These are phyloP conservation scores for Boletus vinaceobasis DNA, from an alignment of 768 basidiomycete genomes.

Conservation along the genomic window DNA sequence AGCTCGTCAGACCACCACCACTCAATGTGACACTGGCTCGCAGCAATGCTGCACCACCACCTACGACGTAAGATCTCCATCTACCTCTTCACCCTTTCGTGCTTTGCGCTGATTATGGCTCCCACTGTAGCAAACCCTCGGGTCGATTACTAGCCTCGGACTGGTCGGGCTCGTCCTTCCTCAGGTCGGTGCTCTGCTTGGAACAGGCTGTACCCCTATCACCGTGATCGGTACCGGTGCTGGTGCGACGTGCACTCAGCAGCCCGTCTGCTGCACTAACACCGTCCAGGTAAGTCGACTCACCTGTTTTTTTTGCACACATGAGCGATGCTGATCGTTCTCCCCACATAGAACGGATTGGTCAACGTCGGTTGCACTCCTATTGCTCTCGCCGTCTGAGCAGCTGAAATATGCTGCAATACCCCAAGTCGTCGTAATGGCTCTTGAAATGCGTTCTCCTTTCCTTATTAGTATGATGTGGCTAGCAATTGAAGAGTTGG, in stretches of 20 bases:
- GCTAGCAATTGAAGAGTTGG: no score
- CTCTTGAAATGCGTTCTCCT: no score
- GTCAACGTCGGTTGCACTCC: constrained; percentile 10
- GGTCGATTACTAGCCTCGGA: background rate
- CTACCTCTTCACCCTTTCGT: no score
- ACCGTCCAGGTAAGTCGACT: no score
- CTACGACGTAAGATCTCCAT: background rate
- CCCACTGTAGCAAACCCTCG: background rate
- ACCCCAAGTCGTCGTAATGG: no score
- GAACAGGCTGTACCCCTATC: constrained; percentile 3
- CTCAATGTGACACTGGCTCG: no score
- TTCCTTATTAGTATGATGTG: no score
- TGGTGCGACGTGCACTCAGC: constrained; percentile 1
- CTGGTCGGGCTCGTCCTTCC: background rate
- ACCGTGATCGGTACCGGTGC: background rate
- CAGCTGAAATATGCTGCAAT: background rate
- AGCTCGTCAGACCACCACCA: no score
- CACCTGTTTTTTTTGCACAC: no score
- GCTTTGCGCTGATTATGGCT: background rate
- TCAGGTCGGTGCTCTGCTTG: background rate
- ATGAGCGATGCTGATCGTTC: background rate
- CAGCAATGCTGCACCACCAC: background rate
- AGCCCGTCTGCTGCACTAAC: constrained; percentile 16
- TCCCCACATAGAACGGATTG: background rate
- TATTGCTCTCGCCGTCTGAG: background rate